phyloP scores from a whole-genome alignment of 2,329 filamentous ascomycete genomes.

The Fusarium temperatum region DNA sequence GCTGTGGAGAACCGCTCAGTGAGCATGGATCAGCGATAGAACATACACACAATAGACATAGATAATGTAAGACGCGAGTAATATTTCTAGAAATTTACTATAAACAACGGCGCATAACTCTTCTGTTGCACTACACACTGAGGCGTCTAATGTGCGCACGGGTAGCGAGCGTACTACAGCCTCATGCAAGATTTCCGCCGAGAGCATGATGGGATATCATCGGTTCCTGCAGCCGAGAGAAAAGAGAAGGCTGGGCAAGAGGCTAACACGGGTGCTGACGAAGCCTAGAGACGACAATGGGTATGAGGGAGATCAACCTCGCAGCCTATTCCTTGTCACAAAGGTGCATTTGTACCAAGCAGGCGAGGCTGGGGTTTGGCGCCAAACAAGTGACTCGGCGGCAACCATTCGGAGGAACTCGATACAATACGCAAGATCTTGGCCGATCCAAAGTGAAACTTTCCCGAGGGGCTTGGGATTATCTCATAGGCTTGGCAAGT shows the following conservation, averaged over 20 bases:
- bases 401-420: slow-evolving; percentile 1
- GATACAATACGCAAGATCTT: slow-evolving; percentile 1
- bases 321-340: slow-evolving; percentile 20
- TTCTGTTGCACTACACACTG: slow-evolving; percentile 28
- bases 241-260: slow-evolving; percentile 20
- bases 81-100: slow-evolving; percentile 29
- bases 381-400: background rate
- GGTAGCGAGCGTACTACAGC: slow-evolving; percentile 29
- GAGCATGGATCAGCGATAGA: slow-evolving; percentile 10
- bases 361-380: slow-evolving; percentile 22
- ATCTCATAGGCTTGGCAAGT: background rate
- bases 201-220: slow-evolving; percentile 35
- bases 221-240: slow-evolving; percentile 22
- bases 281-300: slow-evolving; percentile 5
- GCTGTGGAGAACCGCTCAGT: background rate
- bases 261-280: background rate
- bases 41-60: slow-evolving; percentile 4
- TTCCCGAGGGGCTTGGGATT: background rate
- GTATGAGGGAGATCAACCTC: slow-evolving; percentile 7
- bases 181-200: slow-evolving; percentile 45
- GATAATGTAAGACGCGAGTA: slow-evolving; percentile 6
- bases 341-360: background rate
- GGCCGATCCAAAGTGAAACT: background rate
- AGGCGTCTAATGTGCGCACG: slow-evolving; percentile 22
- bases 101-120: slow-evolving; percentile 20